Base-by-base conservation (phyloP, 345 rosid genomes). In the Eucalyptus sp. region DNA sequence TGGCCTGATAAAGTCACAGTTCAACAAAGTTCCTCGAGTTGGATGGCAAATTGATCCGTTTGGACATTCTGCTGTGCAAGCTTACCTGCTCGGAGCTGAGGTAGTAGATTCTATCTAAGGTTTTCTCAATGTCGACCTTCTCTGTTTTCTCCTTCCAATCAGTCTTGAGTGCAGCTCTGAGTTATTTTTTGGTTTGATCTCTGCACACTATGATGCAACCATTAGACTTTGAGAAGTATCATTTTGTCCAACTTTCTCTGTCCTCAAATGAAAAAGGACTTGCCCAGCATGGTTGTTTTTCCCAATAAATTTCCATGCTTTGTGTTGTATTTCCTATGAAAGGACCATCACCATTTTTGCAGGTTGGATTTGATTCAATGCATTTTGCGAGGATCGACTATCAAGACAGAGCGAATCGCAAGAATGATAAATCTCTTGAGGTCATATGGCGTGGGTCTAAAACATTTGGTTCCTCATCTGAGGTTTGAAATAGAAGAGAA, bases 1-100 rank as follows among this genome's bases (percentile, higher is more conserved):
- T 94, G 92, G 80, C 3, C 89, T 91, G 33, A 95, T 97, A 89
- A 95, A 95, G 93, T 88, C 92, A 83, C 90, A 95, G 29, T 96
- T 97, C 88, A 93, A 96, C 89, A 92, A 87, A 87, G 93, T 92
- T 87, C 99, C 99, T 91, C 96, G 96, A 88, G 98, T 96, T 50
- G 98, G 96, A 66, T 97, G 99, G 99, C 98, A 96, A 91, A 97
- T 96, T 50, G 99, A 97, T 90, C 98, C 99, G 2, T 97, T 97
- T 91, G 99, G 99, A 37, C 99, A 97, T 89, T 97, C 99, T 88
- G 96, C 99, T 27, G 96, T 94, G 37, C 99, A 96, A 88, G 98
- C 95, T 89, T 97, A 97, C 94, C 95, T 97, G 68, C 94, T 96
- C 6, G 96, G 97, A 50, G 96, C 94, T 44, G 97, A 96, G 96